Evolutionary conservation across 495 filamentous ascomycete species (phyloP).

Genomic region (Podospora australis): DNA sequence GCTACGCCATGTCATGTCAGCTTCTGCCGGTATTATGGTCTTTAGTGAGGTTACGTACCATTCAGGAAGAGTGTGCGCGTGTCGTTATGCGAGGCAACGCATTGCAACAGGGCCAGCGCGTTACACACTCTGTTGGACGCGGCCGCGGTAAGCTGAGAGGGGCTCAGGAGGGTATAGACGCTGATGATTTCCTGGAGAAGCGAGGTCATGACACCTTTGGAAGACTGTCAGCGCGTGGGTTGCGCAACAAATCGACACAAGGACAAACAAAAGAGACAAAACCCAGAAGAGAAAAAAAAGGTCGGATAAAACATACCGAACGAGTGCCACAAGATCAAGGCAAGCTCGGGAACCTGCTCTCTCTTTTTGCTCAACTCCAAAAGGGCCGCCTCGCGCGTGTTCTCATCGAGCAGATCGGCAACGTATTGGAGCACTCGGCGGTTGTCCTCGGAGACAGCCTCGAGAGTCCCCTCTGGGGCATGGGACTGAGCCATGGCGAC

Average conservation of each 20-base stretch:
- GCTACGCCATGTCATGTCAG: too few species aligned
- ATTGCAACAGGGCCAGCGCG: conserved; percentile 91
- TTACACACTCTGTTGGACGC: conserved; percentile 98
- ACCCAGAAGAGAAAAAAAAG: neutral
- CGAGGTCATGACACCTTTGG: conserved; percentile 90
- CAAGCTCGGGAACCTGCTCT: conserved; percentile 94
- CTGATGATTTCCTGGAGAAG: conserved; percentile 98
- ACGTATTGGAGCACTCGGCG: conserved; percentile 87
- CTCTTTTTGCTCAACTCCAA: conserved; percentile 98
- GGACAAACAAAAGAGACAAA: neutral
- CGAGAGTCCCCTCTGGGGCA: conserved; percentile 50
- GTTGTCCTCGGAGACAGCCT: conserved; percentile 76
- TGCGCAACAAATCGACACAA: neutral
- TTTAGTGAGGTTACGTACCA: too few species aligned
- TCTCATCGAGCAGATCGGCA: conserved; percentile 82
- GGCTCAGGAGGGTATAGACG: conserved; percentile 93
- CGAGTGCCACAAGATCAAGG: conserved; percentile 96
- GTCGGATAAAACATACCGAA: conserved; percentile 62
- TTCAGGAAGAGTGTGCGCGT: conserved; percentile 87
- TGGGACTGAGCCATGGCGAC: conserved; percentile 47
- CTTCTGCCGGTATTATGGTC: too few species aligned
- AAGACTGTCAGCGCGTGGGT: conserved; percentile 7
- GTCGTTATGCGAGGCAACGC: conserved; percentile 95
- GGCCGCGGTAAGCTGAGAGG: conserved; percentile 91
- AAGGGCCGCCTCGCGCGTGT: conserved; percentile 80